Base-by-base conservation (phyloP, 2,329 filamentous ascomycete genomes). In the Zasmidium angulare region DNA sequence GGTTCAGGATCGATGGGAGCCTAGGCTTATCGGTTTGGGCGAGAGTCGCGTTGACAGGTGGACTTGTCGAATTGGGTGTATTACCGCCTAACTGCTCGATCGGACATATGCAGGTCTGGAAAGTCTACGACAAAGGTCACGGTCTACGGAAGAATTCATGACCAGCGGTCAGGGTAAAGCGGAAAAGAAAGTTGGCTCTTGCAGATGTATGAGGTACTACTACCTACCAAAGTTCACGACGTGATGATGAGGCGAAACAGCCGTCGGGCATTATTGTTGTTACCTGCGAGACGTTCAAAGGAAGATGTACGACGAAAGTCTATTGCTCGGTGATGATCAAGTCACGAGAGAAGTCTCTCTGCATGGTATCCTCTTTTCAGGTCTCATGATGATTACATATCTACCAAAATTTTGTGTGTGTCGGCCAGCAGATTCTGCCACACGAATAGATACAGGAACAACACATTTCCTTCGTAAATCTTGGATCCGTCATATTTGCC, bases 371-470 rank as follows among this genome's bases (percentile, higher is more conserved):
- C 46, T 53, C 19, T 49, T 20, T 49, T 46, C 48, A 53, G 26
- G 50, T 49, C 43, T 55, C 51, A 24, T 55, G 51, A 54, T 55
- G 50, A 51, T 55, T 58, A 58, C 59, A 58, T 43, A 57, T 55
- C 51, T 61, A 61, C 50, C 46, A 51, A 47, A 24, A 24, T 26
- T 20, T 22, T 24, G 46, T 43, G n/a, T 48, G 4, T 21, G n/a
- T 23, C 50, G 36, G 36, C 11, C 12, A 19, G 36, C 3, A 43
- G 29, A 43, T 43, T 43, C n/a, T 43, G 36, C n/a, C 36, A 10
- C 17, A 20, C 14, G 43, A 29, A 47, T 53, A 53, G 31, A 53
- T 54, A 53, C 56, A 59, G 14, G 51, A 46, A 31, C 7, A 36
- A 7, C 29, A 7, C 36, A 43, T 43, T 17, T 43, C 36, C 14